These are phyloP conservation scores for Pseudopithomyces chartarum DNA, from an alignment of 2,329 filamentous ascomycete species.

Conservation along the genomic window DNA sequence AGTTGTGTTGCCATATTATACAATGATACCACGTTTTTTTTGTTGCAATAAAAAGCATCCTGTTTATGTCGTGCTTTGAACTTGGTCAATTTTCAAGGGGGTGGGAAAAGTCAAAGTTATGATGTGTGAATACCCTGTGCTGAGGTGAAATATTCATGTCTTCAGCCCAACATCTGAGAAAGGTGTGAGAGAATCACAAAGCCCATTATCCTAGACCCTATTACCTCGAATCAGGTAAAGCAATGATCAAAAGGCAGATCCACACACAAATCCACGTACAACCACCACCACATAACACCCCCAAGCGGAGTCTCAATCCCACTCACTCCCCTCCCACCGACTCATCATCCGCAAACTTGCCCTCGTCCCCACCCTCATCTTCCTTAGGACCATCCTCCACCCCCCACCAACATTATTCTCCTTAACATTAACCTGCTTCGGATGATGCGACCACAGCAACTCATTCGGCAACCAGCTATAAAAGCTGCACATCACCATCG, in stretches of 20 bases:
- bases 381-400: background rate
- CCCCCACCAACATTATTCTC: constrained; percentile 16
- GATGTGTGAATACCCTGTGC: no score
- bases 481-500: constrained; percentile 49
- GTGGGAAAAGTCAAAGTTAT: no score
- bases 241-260: no score
- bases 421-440: constrained; percentile 31
- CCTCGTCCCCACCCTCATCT: constrained; percentile 6
- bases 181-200: no score
- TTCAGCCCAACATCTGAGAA: no score
- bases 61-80: no score
- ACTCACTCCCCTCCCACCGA: constrained; percentile 6
- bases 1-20: background rate
- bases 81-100: no score
- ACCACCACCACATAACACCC: background rate
- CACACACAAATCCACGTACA: background rate
- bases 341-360: constrained; percentile 17
- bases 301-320: background rate
- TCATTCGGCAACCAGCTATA: constrained; percentile 53
- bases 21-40: constrained; percentile 3
- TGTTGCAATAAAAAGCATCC: no score
- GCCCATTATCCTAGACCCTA: no score
- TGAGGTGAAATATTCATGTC: no score
- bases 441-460: constrained; percentile 38
- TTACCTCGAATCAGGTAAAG: no score